phyloP scores from a whole-genome alignment of 176 grass and related monocot species.

The Cocos nucifera region DNA sequence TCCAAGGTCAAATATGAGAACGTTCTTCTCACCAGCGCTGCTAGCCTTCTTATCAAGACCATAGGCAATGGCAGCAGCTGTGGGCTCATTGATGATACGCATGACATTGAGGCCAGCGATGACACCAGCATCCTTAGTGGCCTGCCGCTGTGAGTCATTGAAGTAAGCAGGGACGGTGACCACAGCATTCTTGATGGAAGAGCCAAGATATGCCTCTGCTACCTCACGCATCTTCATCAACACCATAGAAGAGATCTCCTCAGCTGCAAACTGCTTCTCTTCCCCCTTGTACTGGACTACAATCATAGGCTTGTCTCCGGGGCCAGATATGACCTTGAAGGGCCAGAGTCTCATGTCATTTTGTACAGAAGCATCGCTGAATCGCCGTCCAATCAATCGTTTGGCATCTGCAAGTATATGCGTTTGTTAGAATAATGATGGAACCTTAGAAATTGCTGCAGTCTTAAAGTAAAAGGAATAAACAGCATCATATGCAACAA shows the following conservation, averaged over 20 bases:
- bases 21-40: conserved; percentile 87
- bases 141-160: conserved; percentile 92
- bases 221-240: conserved; percentile 89
- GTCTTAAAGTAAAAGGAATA: too few relatives aligned
- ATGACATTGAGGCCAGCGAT: conserved; percentile 82
- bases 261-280: conserved; percentile 61
- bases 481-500: too few relatives aligned
- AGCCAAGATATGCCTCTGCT: conserved; percentile 64
- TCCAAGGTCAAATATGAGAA: conserved; percentile 88
- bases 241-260: conserved; percentile 88
- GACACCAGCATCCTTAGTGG: conserved; percentile 80
- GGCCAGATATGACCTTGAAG: conserved; percentile 49
- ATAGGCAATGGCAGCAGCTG: conserved; percentile 79
- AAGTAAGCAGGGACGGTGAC: conserved; percentile 91
- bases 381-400: conserved; percentile 67
- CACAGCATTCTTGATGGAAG: conserved; percentile 72
- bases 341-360: conserved; percentile 71
- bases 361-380: conserved; percentile 69
- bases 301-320: conserved; percentile 83
- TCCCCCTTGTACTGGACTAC: conserved; percentile 49
- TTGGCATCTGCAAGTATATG: conserved; percentile 49
- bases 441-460: too few relatives aligned
- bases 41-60: conserved; percentile 86
- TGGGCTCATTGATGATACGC: conserved; percentile 90
- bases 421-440: too few relatives aligned